Conservation (phyloP, 768 basidiomycete species). For the Agrocybe pediades region DNA sequence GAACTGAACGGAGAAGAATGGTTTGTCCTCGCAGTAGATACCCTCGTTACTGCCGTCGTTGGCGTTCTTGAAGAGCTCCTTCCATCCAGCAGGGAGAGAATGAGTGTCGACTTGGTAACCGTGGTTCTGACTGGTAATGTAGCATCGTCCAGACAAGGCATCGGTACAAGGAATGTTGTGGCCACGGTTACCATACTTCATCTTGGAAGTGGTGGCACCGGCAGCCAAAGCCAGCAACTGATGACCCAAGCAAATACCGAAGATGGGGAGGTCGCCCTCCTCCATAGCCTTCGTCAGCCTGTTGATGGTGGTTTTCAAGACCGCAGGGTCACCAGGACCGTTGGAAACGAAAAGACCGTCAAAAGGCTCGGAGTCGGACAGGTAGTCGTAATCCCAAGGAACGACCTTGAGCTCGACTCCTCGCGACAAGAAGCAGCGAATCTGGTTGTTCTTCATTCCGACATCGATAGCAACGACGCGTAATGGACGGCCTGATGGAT, state of each 20-base stretch:
- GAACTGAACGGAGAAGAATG: slow-evolving; percentile 99
- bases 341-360: slow-evolving; percentile 98
- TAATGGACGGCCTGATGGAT: slow-evolving; percentile 78
- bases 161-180: slow-evolving; percentile 99
- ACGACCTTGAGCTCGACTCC: slow-evolving; percentile 97
- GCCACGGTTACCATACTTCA: slow-evolving; percentile 99
- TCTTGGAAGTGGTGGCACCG: slow-evolving; percentile 93
- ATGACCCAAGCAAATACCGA: slow-evolving; percentile 98
- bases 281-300: slow-evolving; percentile 68
- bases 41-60: slow-evolving; percentile 99
- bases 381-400: slow-evolving; percentile 95
- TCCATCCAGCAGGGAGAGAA: slow-evolving; percentile 84
- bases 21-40: slow-evolving; percentile 89
- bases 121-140: slow-evolving; percentile 99
- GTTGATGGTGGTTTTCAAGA: slow-evolving; percentile 70
- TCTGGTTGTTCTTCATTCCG: slow-evolving; percentile 99
- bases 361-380: slow-evolving; percentile 75
- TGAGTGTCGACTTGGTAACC: slow-evolving; percentile 91
- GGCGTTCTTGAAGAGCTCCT: slow-evolving; percentile 92
- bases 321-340: slow-evolving; percentile 95
- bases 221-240: slow-evolving; percentile 95
- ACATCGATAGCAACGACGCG: slow-evolving; percentile 93
- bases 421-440: slow-evolving; percentile 90
- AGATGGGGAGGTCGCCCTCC: slow-evolving; percentile 82
- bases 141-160: slow-evolving; percentile 91